Base-by-base conservation (phyloP, 1,284 basidiomycete species). In the Trichosporon sp. region DNA sequence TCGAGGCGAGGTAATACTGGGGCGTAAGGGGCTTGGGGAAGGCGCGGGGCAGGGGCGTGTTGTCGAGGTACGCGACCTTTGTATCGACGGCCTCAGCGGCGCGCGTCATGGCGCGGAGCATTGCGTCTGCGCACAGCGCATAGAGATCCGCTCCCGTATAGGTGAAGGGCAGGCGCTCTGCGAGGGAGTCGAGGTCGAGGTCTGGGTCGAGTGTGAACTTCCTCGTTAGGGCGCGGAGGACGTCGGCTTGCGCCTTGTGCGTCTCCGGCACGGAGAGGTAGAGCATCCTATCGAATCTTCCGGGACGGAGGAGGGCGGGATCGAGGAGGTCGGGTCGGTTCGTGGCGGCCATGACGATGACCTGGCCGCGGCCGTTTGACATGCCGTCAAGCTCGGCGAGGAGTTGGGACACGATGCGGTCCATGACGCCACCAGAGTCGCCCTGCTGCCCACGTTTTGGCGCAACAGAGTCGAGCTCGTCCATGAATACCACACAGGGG, bases 131-230 rank as follows among this genome's bases (percentile, higher is more conserved):
- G 77, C 95, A 98, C 14, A 99, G 82, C 0, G 96, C 95, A 81
- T 99, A 99, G 71, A 99, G 94, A 79, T 99, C 96, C 34, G 96
- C 96, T 27, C 96, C 94, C 3, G 94, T 97, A 74, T 90, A 92
- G 76, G 95, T 93, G 83, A 96, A 92, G 0, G 93, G 89, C 68
- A 94, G 98, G 60, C 83, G 82, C 40, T 89, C 84, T 13, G 91
- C 90, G 58, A 99, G 81, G 7, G 76, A 73, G 32, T 80, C 77
- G 14, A 99, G 84, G 70, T 89, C 82, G 8, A 95, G 83, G 59
- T 82, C 82, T 0, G 88, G 84, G 70, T 92, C 86, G 25, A 98
- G 84, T 57, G 86, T 87, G 83, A 99, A 98, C 77, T 95, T 97
- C 64, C 95, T 82, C 2, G 96, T 98, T 62, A 98, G 81, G 1